Evolutionary conservation across 176 grass and related monocot genomes (phyloP).

Genomic region (Oryza officinalis): DNA sequence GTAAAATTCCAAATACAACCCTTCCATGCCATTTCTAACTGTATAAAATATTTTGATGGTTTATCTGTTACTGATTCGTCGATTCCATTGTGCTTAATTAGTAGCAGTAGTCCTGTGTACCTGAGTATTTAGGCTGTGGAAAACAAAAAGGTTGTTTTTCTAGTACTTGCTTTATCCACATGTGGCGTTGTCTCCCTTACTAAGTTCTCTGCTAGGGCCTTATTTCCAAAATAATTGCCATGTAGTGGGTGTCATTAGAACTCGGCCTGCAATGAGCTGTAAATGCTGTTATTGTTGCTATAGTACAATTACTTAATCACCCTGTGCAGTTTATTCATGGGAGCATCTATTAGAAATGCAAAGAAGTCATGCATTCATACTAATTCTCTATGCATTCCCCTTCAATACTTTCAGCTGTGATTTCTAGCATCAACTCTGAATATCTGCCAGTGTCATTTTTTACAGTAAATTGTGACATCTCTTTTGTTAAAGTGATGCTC

Average conservation of each 20-base stretch:
- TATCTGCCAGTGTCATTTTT: background rate
- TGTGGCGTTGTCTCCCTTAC: constrained; percentile 13
- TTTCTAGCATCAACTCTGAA: constrained; percentile 21
- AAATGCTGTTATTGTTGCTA: background rate
- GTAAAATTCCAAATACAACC: background rate
- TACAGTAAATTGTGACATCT: background rate
- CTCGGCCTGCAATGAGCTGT: background rate
- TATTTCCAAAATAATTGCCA: background rate
- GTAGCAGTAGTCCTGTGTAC: background rate
- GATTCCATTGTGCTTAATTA: background rate
- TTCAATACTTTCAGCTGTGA: background rate
- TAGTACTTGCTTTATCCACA: constrained; percentile 32
- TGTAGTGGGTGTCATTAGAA: constrained; percentile 2
- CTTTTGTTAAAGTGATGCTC: background rate
- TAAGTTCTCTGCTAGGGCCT: constrained; percentile 18
- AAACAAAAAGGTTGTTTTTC: background rate
- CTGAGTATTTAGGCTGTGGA: background rate
- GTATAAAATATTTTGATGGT: background rate
- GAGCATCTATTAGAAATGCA: constrained; percentile 15
- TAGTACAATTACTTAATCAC: constrained; percentile 1
- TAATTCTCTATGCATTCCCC: background rate
- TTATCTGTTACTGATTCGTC: background rate
- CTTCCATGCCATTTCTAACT: background rate
- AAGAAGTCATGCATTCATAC: background rate
- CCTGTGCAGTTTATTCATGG: background rate